These are phyloP conservation scores for Cornus florida DNA, from an alignment of 148 eudicot species.

Conservation along the genomic window DNA sequence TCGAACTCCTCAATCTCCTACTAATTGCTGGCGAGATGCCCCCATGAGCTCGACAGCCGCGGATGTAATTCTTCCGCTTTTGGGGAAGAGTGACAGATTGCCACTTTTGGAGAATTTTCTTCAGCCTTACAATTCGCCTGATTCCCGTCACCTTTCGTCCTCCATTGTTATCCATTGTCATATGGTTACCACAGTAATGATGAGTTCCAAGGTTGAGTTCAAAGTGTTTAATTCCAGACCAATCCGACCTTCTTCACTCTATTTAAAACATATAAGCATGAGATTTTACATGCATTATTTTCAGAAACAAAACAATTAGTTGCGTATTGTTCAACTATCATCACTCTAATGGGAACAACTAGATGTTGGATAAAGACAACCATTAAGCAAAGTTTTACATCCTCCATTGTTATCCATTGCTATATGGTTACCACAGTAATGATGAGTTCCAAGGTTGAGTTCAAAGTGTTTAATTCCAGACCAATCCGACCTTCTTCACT, in stretches of 20 bases:
- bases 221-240: constrained; percentile 15
- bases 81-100: constrained; percentile 42
- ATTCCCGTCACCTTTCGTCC: constrained; percentile 55
- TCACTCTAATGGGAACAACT: no score
- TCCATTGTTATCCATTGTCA: constrained; percentile 49
- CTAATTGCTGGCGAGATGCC: constrained; percentile 54
- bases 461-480: constrained; percentile 16
- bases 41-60: not conserved
- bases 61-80: constrained; percentile 4
- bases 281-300: not conserved
- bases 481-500: constrained; percentile 17
- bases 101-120: constrained; percentile 63
- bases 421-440: not conserved
- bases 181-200: not conserved
- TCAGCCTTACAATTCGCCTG: constrained; percentile 65
- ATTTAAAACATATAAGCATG: not conserved
- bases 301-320: no score
- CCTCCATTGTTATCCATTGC: constrained; percentile 53
- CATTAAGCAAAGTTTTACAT: no score
- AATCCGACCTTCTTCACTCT: constrained; percentile 18
- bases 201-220: constrained; percentile 9
- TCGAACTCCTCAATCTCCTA: constrained; percentile 32
- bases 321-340: no score
- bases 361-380: no score
- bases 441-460: constrained; percentile 8